Evolutionary conservation across 768 basidiomycete genomes (phyloP).

Genomic region (Termitomyces titanicus): DNA sequence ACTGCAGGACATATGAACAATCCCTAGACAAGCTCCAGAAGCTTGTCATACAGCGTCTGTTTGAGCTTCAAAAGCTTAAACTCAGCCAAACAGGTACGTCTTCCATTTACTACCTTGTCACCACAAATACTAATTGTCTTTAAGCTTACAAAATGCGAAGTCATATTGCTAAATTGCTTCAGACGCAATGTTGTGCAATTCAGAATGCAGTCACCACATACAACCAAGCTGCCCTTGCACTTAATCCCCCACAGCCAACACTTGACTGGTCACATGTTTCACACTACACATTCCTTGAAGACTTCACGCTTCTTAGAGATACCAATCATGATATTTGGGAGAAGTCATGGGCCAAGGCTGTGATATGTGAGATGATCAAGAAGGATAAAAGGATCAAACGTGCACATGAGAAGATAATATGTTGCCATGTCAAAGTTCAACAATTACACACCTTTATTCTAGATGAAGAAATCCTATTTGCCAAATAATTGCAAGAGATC

Average conservation of each 20-base stretch:
- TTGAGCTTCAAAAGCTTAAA: constrained; percentile 36
- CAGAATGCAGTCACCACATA: background rate
- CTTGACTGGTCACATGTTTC: background rate
- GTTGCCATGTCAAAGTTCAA: background rate
- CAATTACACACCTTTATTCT: background rate
- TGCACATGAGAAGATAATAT: background rate
- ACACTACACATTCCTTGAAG: background rate
- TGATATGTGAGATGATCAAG: background rate
- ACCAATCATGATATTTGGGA: background rate
- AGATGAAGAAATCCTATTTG: background rate
- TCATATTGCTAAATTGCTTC: background rate
- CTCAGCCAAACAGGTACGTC: constrained; percentile 26
- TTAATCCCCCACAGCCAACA: background rate
- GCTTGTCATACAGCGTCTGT: constrained; percentile 7
- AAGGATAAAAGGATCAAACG: background rate
- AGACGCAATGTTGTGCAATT: background rate
- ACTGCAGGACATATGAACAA: background rate
- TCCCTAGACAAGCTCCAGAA: background rate
- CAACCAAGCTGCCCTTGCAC: background rate
- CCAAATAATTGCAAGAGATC: background rate
- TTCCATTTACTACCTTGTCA: background rate
- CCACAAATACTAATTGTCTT: background rate
- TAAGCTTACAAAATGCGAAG: background rate
- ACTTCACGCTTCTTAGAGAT: constrained; percentile 1
- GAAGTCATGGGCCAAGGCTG: background rate